phyloP scores from a whole-genome alignment of 306 rosid genomes.

The Cicer arietinum region DNA sequence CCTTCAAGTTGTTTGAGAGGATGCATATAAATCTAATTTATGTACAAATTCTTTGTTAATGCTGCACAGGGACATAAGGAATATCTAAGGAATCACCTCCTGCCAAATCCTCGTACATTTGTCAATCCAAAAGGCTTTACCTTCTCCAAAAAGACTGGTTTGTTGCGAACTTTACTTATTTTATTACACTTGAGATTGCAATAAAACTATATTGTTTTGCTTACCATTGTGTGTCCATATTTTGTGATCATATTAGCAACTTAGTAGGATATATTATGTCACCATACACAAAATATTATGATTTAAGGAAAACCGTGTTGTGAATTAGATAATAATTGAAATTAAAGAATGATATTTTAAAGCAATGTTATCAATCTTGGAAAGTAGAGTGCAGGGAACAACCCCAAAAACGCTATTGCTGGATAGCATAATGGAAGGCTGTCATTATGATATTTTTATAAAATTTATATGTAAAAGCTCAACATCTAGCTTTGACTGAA shows the following conservation, averaged over 20 bases:
- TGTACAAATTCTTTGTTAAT: conserved; percentile 32
- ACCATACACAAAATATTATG: neutral
- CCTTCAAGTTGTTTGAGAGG: conserved; percentile 27
- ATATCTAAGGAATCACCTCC: conserved; percentile 82
- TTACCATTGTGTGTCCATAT: neutral
- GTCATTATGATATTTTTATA: neutral
- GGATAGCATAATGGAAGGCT: neutral
- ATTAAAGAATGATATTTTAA: neutral
- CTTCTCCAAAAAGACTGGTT: conserved; percentile 85
- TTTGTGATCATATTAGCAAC: conserved; percentile 1
- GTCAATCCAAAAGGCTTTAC: conserved; percentile 69
- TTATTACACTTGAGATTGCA: conserved; percentile 21
- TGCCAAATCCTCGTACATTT: conserved; percentile 85
- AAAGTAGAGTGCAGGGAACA: neutral
- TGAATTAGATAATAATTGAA: too few species aligned
- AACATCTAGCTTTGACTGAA: neutral
- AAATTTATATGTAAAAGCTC: neutral
- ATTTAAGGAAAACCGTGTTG: too few species aligned
- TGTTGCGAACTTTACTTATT: conserved; percentile 36
- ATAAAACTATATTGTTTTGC: neutral
- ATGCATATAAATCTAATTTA: conserved; percentile 13
- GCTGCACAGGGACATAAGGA: conserved; percentile 81
- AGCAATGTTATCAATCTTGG: neutral
- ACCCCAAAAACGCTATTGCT: neutral
- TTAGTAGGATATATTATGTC: conserved; percentile 2